Base-by-base conservation (phyloP, 1,139 yeast species). In the Geotrichum histeridarum region DNA sequence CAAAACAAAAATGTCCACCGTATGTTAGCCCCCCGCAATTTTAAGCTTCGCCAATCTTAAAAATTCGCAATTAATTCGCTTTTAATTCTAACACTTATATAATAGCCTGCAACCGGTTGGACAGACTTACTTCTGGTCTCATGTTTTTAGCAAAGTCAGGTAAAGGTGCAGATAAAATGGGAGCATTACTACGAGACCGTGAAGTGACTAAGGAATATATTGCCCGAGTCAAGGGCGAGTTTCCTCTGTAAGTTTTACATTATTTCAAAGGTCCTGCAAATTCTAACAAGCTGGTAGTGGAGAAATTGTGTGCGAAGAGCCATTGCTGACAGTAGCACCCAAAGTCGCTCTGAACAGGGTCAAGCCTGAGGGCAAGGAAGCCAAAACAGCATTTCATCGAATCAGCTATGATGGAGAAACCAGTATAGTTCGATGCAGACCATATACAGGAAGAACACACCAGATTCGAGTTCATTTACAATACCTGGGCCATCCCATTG, bases 391-490 rank as follows among this genome's bases (percentile, higher is more conserved):
- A 12, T 86, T 84, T 65, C 72, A 71, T 50, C 70, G 89, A 37
- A 69, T 86, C 1, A 77, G 83, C 1, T 84, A 77, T 64, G 88
- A 85, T 63, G 81, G 84, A 1, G 67, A 67, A 6, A 73, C 84
- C 0, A 81, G 95, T 55, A 76, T 93, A 38, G 96, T 93, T 2
- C 77, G 83, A 56, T 91, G 98, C 68, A 78, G 74, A 58, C 99
- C 99, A 0, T 70, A 79, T 17, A 91, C 99, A 0, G 99, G 99
- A 0, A 76, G 99, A 64, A 88, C 98, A 0, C 99, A 93, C 68
- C 99, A 93, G 67, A 89, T 93, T 51, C 73, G 99, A 54, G 96
- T 93, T 0, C 99, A 93, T 71, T 71, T 93, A 54, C 97, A 91
- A 68, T 86, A 77, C 62, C 65, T 93, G 31, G 96, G 97, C 0